These are phyloP conservation scores for Podospora bellae-mahoneyi DNA, from an alignment of 495 filamentous ascomycete genomes.

Conservation along the genomic window DNA sequence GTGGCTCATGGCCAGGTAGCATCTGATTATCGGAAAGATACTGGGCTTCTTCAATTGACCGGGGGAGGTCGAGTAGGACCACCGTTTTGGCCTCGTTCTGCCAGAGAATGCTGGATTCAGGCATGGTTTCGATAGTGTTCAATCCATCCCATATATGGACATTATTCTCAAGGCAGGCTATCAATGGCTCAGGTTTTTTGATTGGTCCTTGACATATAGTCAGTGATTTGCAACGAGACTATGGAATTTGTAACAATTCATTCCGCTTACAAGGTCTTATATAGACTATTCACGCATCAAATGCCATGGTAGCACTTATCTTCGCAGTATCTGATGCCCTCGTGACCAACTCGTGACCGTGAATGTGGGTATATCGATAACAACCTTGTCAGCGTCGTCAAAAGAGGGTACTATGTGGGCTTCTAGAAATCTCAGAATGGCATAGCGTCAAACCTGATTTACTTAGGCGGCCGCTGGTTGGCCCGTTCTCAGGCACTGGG, in stretches of 20 bases:
- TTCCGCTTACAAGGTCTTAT: background rate
- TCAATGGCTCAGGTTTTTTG: background rate
- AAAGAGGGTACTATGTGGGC: background rate
- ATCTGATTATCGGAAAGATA: constrained; percentile 24
- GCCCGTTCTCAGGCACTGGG: constrained; percentile 11
- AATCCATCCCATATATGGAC: background rate
- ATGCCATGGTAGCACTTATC: background rate
- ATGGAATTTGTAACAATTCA: background rate
- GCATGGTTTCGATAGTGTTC: constrained; percentile 10
- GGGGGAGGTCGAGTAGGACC: constrained; percentile 44
- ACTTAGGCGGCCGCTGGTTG: constrained; percentile 11
- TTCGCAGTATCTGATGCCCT: background rate
- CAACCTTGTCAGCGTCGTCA: background rate
- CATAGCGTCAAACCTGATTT: constrained; percentile 6
- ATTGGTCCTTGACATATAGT: background rate
- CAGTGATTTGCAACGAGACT: background rate
- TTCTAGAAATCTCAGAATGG: background rate
- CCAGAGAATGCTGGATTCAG: constrained; percentile 40
- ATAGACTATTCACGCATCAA: background rate
- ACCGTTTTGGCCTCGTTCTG: constrained; percentile 35
- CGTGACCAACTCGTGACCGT: background rate
- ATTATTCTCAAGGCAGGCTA: background rate
- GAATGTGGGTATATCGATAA: background rate
- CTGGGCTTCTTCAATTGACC: constrained; percentile 48
- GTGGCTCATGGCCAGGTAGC: constrained; percentile 9